Percentiles rank a stretch among this genome's conserved stretches.
These are phyloP conservation scores for Trametes hirsuta DNA, from an alignment of 1,284 basidiomycete genomes.

Conservation along the genomic window DNA sequence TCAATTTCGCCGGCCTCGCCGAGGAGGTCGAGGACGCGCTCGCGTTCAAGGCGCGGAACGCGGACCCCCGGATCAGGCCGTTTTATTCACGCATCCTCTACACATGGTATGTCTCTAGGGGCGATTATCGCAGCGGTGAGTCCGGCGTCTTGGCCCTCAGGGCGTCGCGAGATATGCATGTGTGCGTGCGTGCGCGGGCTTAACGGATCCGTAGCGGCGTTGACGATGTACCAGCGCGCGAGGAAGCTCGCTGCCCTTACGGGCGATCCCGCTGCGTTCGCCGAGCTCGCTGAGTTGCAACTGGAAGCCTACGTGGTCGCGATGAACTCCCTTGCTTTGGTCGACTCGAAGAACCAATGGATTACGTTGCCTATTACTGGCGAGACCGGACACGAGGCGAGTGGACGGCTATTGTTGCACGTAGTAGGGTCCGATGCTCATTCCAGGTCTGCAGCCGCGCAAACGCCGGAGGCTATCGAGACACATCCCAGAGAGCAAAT, in stretches of 20 bases:
- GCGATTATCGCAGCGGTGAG: slow-evolving; percentile 88
- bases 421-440: neutral
- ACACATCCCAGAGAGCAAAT: slow-evolving; percentile 80
- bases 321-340: slow-evolving; percentile 87
- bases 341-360: slow-evolving; percentile 87
- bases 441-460: slow-evolving; percentile 43
- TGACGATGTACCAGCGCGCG: slow-evolving; percentile 94
- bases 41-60: slow-evolving; percentile 93
- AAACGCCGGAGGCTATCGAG: slow-evolving; percentile 76
- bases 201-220: slow-evolving; percentile 61
- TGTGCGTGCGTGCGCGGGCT: slow-evolving; percentile 3
- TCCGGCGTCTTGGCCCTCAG: slow-evolving; percentile 16
- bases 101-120: slow-evolving; percentile 87
- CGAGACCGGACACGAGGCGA: slow-evolving; percentile 47
- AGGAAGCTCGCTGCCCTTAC: slow-evolving; percentile 72
- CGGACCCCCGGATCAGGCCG: slow-evolving; percentile 84
- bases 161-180: too few relatives aligned
- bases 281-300: slow-evolving; percentile 73
- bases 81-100: slow-evolving; percentile 95
- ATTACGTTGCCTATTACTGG: slow-evolving; percentile 62
- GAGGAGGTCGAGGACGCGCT: slow-evolving; percentile 90
- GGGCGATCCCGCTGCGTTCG: slow-evolving; percentile 52
- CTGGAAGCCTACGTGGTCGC: slow-evolving; percentile 84
- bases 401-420: slow-evolving; percentile 10
- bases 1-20: slow-evolving; percentile 87